A percentile compares a stretch with the other conserved stretches of the same genome.
These are phyloP conservation scores for Eremochloa ophiuroides DNA, from an alignment of 176 grass and related monocot species.

Conservation along the genomic window DNA sequence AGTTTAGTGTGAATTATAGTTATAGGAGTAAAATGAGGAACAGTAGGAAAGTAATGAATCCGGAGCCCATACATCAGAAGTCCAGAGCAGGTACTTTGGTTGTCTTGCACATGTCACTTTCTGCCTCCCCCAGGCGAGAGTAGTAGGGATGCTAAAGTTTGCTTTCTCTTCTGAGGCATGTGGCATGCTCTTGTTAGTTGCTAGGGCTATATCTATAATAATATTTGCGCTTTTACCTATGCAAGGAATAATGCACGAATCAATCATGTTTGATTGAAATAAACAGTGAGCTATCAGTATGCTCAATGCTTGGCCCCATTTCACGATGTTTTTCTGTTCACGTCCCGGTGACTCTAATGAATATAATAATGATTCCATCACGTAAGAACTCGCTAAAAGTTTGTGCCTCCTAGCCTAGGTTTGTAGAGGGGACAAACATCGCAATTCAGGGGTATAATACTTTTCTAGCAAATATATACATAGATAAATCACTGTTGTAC, in stretches of 20 bases:
- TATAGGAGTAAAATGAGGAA: neutral
- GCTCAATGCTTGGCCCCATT: neutral
- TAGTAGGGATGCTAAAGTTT: neutral
- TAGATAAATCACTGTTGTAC: neutral
- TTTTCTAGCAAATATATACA: neutral
- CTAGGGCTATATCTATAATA: neutral
- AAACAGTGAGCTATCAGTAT: neutral
- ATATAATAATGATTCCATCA: neutral
- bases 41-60: slow-evolving; percentile 19
- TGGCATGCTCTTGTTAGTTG: neutral
- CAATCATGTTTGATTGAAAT: neutral
- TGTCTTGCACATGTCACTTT: slow-evolving; percentile 8
- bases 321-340: neutral
- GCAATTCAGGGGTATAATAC: neutral
- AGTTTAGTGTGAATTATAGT: neutral
- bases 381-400: neutral
- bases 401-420: neutral
- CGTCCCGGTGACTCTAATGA: neutral
- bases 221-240: neutral
- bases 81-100: slow-evolving; percentile 32
- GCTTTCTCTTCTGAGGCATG: neutral
- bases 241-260: neutral
- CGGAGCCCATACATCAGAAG: slow-evolving; percentile 5
- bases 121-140: neutral
- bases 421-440: neutral